Evolutionary conservation across 768 basidiomycete genomes (phyloP), one percentile per base, ranked within the genome.

Genomic region (Asterophora lycoperdoides): DNA sequence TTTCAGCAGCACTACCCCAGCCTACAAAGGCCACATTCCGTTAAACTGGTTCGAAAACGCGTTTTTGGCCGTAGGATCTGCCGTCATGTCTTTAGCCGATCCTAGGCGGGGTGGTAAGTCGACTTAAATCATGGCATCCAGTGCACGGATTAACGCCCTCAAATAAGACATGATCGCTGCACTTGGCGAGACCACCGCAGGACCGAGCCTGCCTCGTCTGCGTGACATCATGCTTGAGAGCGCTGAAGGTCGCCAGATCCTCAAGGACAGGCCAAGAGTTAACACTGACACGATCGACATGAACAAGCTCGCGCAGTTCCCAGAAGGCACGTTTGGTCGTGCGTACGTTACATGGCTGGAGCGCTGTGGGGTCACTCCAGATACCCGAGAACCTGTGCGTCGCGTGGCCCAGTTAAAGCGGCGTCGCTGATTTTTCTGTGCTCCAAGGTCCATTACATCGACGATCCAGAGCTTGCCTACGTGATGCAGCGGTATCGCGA

Each of bases 401-500:
- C 32, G 32, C 8, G 17, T 30, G n/a, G 15, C 14, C 13, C 17
- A 5, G 10, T 35, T 39, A 26, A 17, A 37, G 18, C 41, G 49
- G 52, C 46, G 6, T 52, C 20, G 32, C 49, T 35, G 23, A 23
- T 23, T 23, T n/a, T n/a, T 52, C 30, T 47, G 28, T 29, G 29
- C 15, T 46, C 19, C 59, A 97, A n/a, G 94, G 94, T 96, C 5
- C 89, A 86, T 56, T 98, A 97, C 61, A 86, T 98, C 48, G 81
- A 88, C 61, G 92, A 97, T 60, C 93, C 93, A 2, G 94, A 96
- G 60, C 79, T 96, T 9, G 96, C 96, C 19, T 98, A 96, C 66
- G 89, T 98, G 47, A 92, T 99, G 88, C 91, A 94, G 57, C 86
- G 95, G 43, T 99, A 98, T 65, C 86, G 95, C 19, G 94, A 99